Percentiles rank a stretch among this genome's conserved stretches.
Conservation (phyloP, 1,284 basidiomycete species). For the Leccinum fallax region DNA sequence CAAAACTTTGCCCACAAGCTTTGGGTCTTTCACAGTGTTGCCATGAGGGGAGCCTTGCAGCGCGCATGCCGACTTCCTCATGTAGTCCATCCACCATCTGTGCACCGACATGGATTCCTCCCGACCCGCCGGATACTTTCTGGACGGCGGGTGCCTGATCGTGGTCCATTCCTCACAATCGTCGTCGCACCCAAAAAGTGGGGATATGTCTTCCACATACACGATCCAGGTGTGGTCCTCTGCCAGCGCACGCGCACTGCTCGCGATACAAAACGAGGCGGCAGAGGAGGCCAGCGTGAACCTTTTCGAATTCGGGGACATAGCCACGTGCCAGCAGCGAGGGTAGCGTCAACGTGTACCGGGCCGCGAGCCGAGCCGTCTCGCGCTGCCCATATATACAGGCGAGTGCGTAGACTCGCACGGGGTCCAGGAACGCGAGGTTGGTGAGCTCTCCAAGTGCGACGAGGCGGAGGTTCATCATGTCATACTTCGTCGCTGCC, state of each 20-base stretch:
- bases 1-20: constrained; percentile 1
- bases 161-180: background rate
- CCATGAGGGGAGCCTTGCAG: constrained; percentile 6
- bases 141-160: constrained; percentile 3
- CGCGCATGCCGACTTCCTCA: constrained; percentile 11
- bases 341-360: constrained; percentile 9
- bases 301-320: constrained; percentile 19
- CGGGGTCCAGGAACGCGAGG: constrained; percentile 4
- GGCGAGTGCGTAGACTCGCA: constrained; percentile 22
- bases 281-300: constrained; percentile 10
- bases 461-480: constrained; percentile 8
- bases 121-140: constrained; percentile 2
- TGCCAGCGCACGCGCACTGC: constrained; percentile 4
- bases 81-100: constrained; percentile 18
- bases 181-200: constrained; percentile 4
- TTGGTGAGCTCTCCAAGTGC: constrained; percentile 9
- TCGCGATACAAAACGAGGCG: constrained; percentile 18
- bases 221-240: constrained; percentile 14
- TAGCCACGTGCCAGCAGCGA: background rate
- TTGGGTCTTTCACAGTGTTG: constrained; percentile 5
- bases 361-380: constrained; percentile 15
- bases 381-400: constrained; percentile 12
- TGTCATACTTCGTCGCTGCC: constrained; percentile 25
- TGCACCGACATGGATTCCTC: constrained; percentile 1
- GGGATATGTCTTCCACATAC: background rate